Evolutionary conservation across 768 basidiomycete genomes (phyloP).

Genomic region (Mycena albidolilacea): DNA sequence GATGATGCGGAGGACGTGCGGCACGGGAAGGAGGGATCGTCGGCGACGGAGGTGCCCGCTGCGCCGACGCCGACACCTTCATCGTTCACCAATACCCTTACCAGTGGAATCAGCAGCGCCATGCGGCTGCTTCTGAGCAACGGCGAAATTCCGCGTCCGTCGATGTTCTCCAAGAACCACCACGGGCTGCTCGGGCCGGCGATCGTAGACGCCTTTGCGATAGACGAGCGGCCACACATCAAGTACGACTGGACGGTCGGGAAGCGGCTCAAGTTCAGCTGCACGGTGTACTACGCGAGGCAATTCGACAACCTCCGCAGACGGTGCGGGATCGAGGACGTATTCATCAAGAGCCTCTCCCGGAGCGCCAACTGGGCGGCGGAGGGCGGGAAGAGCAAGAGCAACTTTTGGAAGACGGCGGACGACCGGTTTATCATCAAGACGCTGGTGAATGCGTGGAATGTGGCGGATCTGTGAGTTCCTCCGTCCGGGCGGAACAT

Average conservation of each 20-base stretch:
- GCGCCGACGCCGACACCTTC: constrained; percentile 49
- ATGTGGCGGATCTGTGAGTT: constrained; percentile 85
- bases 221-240: constrained; percentile 85
- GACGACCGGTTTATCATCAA: constrained; percentile 89
- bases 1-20: constrained; percentile 3
- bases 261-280: constrained; percentile 81
- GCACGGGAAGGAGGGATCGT: constrained; percentile 14
- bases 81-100: constrained; percentile 62
- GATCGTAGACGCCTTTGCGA: constrained; percentile 53
- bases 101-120: constrained; percentile 69
- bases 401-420: constrained; percentile 86
- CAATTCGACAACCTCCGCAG: constrained; percentile 80
- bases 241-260: constrained; percentile 88
- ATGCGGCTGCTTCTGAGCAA: constrained; percentile 70
- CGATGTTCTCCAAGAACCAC: constrained; percentile 59
- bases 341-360: constrained; percentile 73
- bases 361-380: constrained; percentile 78
- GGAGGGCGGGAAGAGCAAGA: constrained; percentile 85
- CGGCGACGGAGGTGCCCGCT: constrained; percentile 20
- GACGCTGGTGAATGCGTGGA: constrained; percentile 89
- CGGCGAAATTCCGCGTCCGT: constrained; percentile 50
- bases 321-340: constrained; percentile 76
- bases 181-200: constrained; percentile 62
- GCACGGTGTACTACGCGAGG: constrained; percentile 86
- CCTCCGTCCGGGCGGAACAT: constrained; percentile 10